Percentiles rank a stretch among this genome's conserved stretches.
These are phyloP conservation scores for Mycena metata DNA, from an alignment of 768 basidiomycete genomes.

Conservation along the genomic window DNA sequence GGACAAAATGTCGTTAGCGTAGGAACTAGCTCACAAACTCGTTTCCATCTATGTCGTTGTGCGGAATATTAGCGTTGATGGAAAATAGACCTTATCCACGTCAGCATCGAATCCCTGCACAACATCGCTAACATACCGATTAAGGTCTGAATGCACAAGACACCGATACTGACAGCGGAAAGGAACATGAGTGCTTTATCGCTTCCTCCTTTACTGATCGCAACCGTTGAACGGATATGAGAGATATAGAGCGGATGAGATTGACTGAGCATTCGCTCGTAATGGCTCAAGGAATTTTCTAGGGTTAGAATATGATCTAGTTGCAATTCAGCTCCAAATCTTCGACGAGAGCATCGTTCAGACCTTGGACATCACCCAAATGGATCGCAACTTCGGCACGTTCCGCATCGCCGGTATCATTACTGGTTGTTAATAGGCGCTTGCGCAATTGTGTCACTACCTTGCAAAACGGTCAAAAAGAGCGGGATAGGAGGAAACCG, in stretches of 20 bases:
- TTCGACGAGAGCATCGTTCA: conserved; percentile 29
- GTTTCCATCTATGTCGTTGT: conserved; percentile 54
- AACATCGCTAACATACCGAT: conserved; percentile 58
- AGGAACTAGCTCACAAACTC: conserved; percentile 25
- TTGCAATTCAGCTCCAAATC: conserved; percentile 21
- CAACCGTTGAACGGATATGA: conserved; percentile 75
- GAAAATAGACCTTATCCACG: conserved; percentile 72
- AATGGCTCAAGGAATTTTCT: conserved; percentile 86
- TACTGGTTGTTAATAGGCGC: conserved; percentile 65
- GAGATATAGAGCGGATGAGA: conserved; percentile 90
- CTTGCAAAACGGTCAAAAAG: conserved; percentile 59
- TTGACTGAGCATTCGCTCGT: conserved; percentile 90
- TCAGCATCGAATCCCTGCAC: neutral
- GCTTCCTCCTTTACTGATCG: conserved; percentile 69
- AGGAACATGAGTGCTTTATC: conserved; percentile 78
- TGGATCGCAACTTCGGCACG: conserved; percentile 85
- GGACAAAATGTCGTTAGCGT: neutral
- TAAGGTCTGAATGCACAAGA: conserved; percentile 60
- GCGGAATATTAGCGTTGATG: conserved; percentile 75
- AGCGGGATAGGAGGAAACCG: too few species aligned
- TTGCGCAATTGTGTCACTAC: conserved; percentile 86
- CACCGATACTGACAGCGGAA: conserved; percentile 74
- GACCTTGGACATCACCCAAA: conserved; percentile 93
- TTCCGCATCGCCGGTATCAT: conserved; percentile 58
- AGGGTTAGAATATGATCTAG: conserved; percentile 92